Evolutionary conservation across 2,329 filamentous ascomycete species (phyloP), one percentile per base, ranked within the genome.

Genomic region (Teratosphaeria nubilosa): DNA sequence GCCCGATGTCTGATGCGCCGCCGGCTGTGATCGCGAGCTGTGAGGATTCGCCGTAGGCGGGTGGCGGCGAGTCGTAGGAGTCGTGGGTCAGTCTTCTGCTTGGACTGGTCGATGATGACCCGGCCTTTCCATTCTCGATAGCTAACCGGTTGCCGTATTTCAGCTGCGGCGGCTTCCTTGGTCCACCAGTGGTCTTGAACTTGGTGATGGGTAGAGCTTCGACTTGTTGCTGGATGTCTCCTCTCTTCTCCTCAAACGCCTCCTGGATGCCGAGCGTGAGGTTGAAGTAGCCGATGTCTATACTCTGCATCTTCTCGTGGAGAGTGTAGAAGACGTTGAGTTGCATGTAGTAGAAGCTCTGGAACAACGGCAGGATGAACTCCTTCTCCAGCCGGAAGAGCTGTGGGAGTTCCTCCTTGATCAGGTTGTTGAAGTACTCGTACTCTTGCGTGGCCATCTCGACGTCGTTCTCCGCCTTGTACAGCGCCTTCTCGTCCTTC

Each of bases 341-440:
- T 75, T 99, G 94, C 94, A 99, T 99, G 79, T 97, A 99, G 77
- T 99, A 99, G 78, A 99, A 99, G 10, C 90, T 95, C 73, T 97
- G 94, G 80, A 99, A 99, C 7, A 99, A 83, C 2, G 94, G 94
- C 65, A 90, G 86, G 73, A 99, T 99, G 73, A 99, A 97, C 73
- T 97, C 88, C 63, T 86, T 84, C 74, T 99, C 94, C 20, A 99
- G 83, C 7, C 78, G 74, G 74, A 99, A 99, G 11, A 99, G 82
- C 74, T 91, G 90, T 30, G 94, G 94, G 62, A 99, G 79, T 76
- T 99, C 94, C 20, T 95, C 90, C 77, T 99, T 99, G 61, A 99
- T 82, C 55, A 99, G 79, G 69, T 96, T 90, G 77, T 99, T 99
- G 80, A 94, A 97, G 77, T 96, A 95, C 73, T 97, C 92, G 78